A percentile compares a stretch with the other conserved stretches of the same genome.
phyloP scores from a whole-genome alignment of 1,284 basidiomycete species.

The Phellopilus nigrolimitatus region DNA sequence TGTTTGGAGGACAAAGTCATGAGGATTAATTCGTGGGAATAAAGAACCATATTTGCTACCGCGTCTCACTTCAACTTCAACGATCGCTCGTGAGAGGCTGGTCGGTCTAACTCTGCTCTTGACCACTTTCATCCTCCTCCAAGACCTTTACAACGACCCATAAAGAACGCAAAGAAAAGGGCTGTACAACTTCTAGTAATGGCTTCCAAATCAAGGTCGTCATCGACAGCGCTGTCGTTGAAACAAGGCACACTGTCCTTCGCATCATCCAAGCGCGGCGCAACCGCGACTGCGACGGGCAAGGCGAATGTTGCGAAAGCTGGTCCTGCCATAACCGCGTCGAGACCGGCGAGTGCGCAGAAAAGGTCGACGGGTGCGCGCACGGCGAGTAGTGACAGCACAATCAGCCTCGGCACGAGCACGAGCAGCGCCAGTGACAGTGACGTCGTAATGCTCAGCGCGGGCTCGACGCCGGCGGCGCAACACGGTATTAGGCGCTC shows the following conservation, averaged over 20 bases:
- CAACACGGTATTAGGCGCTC: constrained; percentile 8
- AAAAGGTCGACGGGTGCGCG: constrained; percentile 18
- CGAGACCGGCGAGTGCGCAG: constrained; percentile 20
- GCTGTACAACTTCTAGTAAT: background rate
- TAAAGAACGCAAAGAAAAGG: too few species aligned
- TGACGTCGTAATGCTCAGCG: constrained; percentile 9
- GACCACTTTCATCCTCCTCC: too few species aligned
- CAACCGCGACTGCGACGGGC: constrained; percentile 27
- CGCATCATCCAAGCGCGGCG: constrained; percentile 44
- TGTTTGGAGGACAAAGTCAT: too few species aligned
- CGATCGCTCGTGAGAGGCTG: too few species aligned
- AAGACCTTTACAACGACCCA: too few species aligned
- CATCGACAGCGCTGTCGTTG: constrained; percentile 21
- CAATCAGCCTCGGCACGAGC: constrained; percentile 13
- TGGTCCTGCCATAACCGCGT: constrained; percentile 18
- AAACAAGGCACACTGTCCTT: constrained; percentile 50
- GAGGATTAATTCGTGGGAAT: too few species aligned
- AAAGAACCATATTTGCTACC: too few species aligned
- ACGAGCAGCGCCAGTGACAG: constrained; percentile 9
- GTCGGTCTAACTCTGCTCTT: too few species aligned
- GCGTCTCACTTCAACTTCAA: too few species aligned
- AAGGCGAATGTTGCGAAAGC: constrained; percentile 31
- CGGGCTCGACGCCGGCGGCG: background rate
- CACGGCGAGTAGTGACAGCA: constrained; percentile 13
- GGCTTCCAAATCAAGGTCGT: constrained; percentile 9